These are phyloP conservation scores for Helichrysum umbraculigerum DNA, from an alignment of 129 eudicot species.

Conservation along the genomic window DNA sequence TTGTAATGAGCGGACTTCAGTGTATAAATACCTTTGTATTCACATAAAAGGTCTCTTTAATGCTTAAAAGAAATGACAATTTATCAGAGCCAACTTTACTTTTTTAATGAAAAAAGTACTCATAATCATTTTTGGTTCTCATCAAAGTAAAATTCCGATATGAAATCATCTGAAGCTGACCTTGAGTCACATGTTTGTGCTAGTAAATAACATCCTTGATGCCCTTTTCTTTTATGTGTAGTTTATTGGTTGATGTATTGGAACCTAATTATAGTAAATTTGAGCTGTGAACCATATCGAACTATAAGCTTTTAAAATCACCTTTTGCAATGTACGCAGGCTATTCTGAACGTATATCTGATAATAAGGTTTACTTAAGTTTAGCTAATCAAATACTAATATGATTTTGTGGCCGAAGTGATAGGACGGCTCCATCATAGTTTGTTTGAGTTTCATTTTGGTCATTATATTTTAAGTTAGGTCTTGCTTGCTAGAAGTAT, in stretches of 20 bases:
- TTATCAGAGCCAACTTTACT: neutral
- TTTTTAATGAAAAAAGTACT: neutral
- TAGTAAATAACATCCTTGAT: neutral
- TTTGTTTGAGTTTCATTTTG: conserved; percentile 1
- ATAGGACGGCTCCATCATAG: neutral
- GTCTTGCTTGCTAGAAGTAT: conserved; percentile 7
- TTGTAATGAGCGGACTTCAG: neutral
- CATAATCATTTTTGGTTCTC: neutral
- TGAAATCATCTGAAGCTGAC: neutral
- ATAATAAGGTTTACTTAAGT: conserved; percentile 3
- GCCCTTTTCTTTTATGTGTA: neutral
- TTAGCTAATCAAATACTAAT: conserved; percentile 6
- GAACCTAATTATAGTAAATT: neutral
- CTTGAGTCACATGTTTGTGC: neutral
- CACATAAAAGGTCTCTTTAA: neutral
- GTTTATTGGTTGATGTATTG: neutral
- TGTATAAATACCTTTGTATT: neutral
- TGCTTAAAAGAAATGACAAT: neutral
- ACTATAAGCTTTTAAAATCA: neutral
- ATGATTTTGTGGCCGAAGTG: conserved; percentile 7
- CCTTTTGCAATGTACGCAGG: neutral
- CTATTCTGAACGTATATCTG: neutral
- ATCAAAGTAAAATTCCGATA: neutral
- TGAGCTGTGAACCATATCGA: neutral
- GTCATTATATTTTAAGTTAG: neutral